A percentile compares a stretch with the other conserved stretches of the same genome.
phyloP scores from a whole-genome alignment of 768 basidiomycete species.

The Pleurotus pulmonarius region DNA sequence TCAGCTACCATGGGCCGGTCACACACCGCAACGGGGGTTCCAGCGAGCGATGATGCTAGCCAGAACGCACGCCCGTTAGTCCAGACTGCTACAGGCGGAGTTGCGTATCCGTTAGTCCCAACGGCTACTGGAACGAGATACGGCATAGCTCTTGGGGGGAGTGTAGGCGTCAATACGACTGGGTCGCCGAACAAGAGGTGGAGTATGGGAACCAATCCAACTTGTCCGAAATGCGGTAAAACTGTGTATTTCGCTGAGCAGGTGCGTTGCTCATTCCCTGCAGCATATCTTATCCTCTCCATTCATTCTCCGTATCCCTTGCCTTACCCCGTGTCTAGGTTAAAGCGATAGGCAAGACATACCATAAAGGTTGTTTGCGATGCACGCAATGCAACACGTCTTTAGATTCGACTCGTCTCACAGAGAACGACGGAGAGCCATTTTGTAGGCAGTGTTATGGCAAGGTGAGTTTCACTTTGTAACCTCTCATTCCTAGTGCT shows the following conservation, averaged over 20 bases:
- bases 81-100: constrained; percentile 15
- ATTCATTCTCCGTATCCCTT: no score
- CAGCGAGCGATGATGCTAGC: constrained; percentile 12
- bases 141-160: constrained; percentile 47
- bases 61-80: constrained; percentile 22
- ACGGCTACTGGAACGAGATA: constrained; percentile 65
- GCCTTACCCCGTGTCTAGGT: constrained; percentile 38
- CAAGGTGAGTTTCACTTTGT: constrained; percentile 38
- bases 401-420: constrained; percentile 69
- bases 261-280: constrained; percentile 28
- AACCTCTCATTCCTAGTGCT: not conserved
- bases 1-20: constrained; percentile 9
- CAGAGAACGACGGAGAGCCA: constrained; percentile 74
- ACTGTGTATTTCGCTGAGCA: constrained; percentile 87
- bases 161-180: constrained; percentile 25
- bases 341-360: constrained; percentile 79
- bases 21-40: constrained; percentile 11
- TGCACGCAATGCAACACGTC: constrained; percentile 66
- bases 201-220: constrained; percentile 50
- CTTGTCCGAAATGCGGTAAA: constrained; percentile 67
- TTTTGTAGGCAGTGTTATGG: constrained; percentile 71
- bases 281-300: no score
- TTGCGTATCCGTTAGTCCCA: constrained; percentile 29
- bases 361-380: constrained; percentile 74
- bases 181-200: constrained; percentile 43